Percentiles rank a stretch among this genome's conserved stretches.
phyloP scores from a whole-genome alignment of 441 rosid species.

The Euphorbia celastroides region DNA sequence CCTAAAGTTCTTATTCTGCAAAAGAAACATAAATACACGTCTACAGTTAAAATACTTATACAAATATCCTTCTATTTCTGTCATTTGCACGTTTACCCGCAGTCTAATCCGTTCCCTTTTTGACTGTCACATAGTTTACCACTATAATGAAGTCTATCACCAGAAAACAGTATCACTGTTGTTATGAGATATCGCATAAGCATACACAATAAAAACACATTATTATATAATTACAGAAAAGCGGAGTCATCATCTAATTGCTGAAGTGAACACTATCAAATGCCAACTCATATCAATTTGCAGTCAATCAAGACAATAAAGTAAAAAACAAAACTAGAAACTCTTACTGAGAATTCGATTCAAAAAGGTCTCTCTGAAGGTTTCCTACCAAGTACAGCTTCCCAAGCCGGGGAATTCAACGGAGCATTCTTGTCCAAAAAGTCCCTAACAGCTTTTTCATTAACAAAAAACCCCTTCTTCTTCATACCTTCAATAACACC shows the following conservation, averaged over 20 bases:
- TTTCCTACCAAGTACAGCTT: constrained; percentile 64
- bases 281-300: not conserved
- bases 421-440: constrained; percentile 72
- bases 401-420: constrained; percentile 54
- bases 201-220: not conserved
- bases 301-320: not conserved
- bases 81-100: too few relatives aligned
- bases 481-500: constrained; percentile 33
- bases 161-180: too few relatives aligned
- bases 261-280: not conserved
- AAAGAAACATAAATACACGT: too few relatives aligned
- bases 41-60: too few relatives aligned
- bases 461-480: constrained; percentile 57
- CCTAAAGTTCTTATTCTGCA: too few relatives aligned
- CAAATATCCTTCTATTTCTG: too few relatives aligned
- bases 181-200: too few relatives aligned
- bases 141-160: too few relatives aligned
- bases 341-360: constrained; percentile 1
- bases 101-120: too few relatives aligned
- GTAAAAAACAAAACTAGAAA: not conserved
- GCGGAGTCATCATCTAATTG: not conserved
- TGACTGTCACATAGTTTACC: too few relatives aligned
- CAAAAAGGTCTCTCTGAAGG: constrained; percentile 31
- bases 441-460: constrained; percentile 67
- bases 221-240: not conserved